A percentile compares a stretch with the other conserved stretches of the same genome.
Conservation (phyloP, 176 grass and related monocot genomes). For the Elaeis guineensis region DNA sequence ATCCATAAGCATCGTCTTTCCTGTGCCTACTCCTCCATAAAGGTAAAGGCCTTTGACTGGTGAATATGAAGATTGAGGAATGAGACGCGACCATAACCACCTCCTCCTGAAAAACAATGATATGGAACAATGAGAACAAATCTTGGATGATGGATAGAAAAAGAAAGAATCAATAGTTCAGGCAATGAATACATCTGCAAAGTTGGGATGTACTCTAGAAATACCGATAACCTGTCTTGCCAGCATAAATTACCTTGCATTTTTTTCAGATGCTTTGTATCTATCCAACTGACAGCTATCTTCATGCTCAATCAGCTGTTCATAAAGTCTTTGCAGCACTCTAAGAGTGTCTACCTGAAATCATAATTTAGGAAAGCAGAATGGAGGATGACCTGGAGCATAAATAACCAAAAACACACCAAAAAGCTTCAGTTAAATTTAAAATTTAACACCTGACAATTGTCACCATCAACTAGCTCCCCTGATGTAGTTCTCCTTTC, state of each 20-base stretch:
- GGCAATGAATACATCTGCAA: too few species aligned
- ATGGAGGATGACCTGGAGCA: neutral
- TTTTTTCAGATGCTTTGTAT: constrained; percentile 76
- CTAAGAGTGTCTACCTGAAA: constrained; percentile 70
- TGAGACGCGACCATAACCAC: constrained; percentile 85
- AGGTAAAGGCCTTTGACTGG: constrained; percentile 72
- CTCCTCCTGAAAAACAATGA: constrained; percentile 41
- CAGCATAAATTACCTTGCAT: constrained; percentile 30
- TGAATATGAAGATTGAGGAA: constrained; percentile 50
- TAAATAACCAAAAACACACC: neutral
- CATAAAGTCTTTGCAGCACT: constrained; percentile 73
- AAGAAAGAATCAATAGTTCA: too few species aligned
- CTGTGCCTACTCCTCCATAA: constrained; percentile 84
- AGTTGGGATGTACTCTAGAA: too few species aligned
- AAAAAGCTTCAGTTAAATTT: neutral
- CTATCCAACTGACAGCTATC: constrained; percentile 65
- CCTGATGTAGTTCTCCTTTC: constrained; percentile 63
- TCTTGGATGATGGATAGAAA: too few species aligned
- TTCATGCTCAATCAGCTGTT: constrained; percentile 56
- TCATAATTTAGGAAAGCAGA: constrained; percentile 9
- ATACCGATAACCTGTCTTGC: too few species aligned
- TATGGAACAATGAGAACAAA: too few species aligned
- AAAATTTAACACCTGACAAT: constrained; percentile 48
- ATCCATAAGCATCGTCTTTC: constrained; percentile 98
- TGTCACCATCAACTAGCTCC: constrained; percentile 73